phyloP scores from a whole-genome alignment of 371 early-diverging fungal genomes.

The Mucor racemosus region DNA sequence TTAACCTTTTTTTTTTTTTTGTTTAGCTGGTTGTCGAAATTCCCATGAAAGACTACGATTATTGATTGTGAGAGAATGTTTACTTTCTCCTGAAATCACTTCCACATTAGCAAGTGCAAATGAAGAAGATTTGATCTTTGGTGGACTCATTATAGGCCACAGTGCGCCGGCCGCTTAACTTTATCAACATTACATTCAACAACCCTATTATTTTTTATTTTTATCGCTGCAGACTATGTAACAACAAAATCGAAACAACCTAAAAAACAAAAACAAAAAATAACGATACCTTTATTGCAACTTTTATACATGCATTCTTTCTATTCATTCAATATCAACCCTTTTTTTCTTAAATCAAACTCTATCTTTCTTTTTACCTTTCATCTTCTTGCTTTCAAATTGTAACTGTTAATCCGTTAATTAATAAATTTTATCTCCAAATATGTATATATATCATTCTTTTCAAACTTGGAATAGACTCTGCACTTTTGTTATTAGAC shows the following conservation, averaged over 20 bases:
- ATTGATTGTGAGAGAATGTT: constrained; percentile 55
- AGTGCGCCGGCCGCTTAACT: constrained; percentile 38
- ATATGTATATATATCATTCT: background rate
- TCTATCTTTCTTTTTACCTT: too few relatives aligned
- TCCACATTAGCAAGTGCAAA: constrained; percentile 9
- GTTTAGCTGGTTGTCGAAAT: constrained; percentile 53
- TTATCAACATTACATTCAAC: background rate
- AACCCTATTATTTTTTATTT: constrained; percentile 7
- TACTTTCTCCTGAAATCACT: constrained; percentile 27
- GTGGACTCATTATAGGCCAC: constrained; percentile 32
- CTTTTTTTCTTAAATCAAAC: background rate
- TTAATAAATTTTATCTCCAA: background rate
- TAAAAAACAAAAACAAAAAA: constrained; percentile 4
- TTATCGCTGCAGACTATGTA: constrained; percentile 1
- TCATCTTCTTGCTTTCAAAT: background rate
- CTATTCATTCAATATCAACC: background rate
- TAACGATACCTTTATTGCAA: constrained; percentile 1
- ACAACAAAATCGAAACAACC: background rate
- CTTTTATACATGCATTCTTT: background rate
- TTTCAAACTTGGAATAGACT: too few relatives aligned
- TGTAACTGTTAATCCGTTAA: background rate
- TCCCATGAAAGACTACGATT: constrained; percentile 61
- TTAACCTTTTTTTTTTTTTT: constrained; percentile 4
- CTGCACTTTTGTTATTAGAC: too few relatives aligned
- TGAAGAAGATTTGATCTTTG: constrained; percentile 28